Evolutionary conservation across 2,329 filamentous ascomycete species (phyloP).

Genomic region (Colletotrichum sp.): DNA sequence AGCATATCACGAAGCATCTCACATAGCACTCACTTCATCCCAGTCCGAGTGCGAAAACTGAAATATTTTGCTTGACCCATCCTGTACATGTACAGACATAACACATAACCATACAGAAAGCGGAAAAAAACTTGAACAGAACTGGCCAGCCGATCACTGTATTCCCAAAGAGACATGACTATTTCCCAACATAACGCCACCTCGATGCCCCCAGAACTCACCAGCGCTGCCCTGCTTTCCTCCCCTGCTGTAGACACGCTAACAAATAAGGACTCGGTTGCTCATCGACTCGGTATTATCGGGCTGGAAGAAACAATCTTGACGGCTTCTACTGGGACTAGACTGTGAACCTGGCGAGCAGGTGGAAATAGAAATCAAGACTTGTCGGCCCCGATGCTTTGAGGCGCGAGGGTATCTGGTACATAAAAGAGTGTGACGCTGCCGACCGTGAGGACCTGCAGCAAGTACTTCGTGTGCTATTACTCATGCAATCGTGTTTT

Average conservation of each 20-base stretch:
- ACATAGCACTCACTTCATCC: neutral
- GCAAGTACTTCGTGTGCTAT: conserved; percentile 15
- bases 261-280: neutral
- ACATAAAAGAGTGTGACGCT: conserved; percentile 11
- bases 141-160: conserved; percentile 11
- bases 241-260: neutral
- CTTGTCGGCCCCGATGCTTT: conserved; percentile 1
- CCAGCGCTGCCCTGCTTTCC: neutral
- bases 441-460: neutral
- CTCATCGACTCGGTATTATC: neutral
- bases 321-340: neutral
- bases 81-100: conserved; percentile 5
- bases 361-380: conserved; percentile 22
- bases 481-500: conserved; percentile 20
- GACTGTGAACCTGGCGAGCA: neutral
- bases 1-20: neutral
- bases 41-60: neutral
- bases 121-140: neutral
- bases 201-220: neutral
- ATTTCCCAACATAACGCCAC: conserved; percentile 16
- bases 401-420: conserved; percentile 21
- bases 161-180: neutral
- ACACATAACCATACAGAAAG: conserved; percentile 10
- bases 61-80: neutral
- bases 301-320: neutral